These are phyloP conservation scores for Myxozyma udenii DNA, from an alignment of 805 yeast genomes.

Conservation along the genomic window DNA sequence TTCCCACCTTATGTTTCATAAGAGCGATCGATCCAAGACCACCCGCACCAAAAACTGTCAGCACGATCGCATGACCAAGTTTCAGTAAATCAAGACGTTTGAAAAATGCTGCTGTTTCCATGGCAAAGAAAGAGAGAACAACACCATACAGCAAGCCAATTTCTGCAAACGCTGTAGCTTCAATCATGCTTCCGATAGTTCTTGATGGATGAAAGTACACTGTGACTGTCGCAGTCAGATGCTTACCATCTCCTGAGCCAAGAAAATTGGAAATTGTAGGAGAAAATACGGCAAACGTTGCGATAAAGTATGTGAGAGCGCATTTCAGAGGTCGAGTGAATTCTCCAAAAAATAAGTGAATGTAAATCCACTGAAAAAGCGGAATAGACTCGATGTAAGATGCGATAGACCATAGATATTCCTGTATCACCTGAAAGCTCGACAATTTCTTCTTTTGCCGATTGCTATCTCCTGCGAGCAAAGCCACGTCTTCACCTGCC, in stretches of 20 bases:
- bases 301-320: constrained; percentile 66
- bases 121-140: constrained; percentile 51
- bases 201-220: constrained; percentile 84
- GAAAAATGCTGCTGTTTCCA: constrained; percentile 50
- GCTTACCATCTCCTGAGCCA: constrained; percentile 72
- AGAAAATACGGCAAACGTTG: constrained; percentile 71
- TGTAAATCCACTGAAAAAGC: constrained; percentile 10
- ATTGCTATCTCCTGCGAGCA: constrained; percentile 1
- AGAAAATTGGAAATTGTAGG: constrained; percentile 44
- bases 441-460: not conserved
- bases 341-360: constrained; percentile 10
- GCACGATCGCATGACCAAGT: constrained; percentile 46
- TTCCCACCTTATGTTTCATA: constrained; percentile 63
- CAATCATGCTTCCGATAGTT: constrained; percentile 76
- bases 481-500: constrained; percentile 6
- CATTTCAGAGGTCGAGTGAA: constrained; percentile 49
- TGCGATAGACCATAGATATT: not conserved
- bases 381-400: constrained; percentile 3
- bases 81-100: constrained; percentile 44
- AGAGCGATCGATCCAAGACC: constrained; percentile 67
- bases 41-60: constrained; percentile 48
- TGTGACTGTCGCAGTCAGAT: constrained; percentile 77
- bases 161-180: constrained; percentile 61
- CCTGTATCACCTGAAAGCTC: not conserved
- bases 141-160: constrained; percentile 55